These are phyloP conservation scores for Xerocomellus chrysenteron DNA, from an alignment of 768 basidiomycete genomes.

Conservation along the genomic window DNA sequence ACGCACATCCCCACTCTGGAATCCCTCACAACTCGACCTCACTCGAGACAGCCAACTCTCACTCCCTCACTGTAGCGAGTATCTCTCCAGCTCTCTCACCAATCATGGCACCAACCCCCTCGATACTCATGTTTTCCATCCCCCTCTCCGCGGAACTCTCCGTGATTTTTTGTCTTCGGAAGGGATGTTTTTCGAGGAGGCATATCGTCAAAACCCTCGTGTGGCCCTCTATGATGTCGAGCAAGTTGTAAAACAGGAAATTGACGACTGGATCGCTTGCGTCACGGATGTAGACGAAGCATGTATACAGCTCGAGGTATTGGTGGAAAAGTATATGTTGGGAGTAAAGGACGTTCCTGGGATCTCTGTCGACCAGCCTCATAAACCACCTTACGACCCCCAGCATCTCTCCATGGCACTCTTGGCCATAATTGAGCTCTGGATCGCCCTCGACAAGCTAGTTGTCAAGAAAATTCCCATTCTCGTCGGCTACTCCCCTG, in stretches of 20 bases:
- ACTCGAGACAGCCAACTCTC: background rate
- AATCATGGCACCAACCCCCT: too few species aligned
- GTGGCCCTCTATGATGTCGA: background rate
- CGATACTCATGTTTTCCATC: background rate
- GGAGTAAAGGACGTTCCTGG: too few species aligned
- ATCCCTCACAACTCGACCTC: background rate
- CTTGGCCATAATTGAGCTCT: too few species aligned
- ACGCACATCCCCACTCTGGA: background rate
- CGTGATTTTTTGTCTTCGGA: background rate
- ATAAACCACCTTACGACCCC: too few species aligned
- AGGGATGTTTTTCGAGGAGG: background rate
- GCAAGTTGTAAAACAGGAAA: background rate
- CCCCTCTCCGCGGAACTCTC: background rate
- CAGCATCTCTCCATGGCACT: too few species aligned
- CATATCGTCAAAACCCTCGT: background rate
- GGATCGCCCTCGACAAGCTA: too few species aligned
- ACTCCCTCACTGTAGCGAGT: background rate
- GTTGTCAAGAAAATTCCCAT: too few species aligned
- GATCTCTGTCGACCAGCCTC: too few species aligned
- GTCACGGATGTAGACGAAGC: too few species aligned
- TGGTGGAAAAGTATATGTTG: background rate
- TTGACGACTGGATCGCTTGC: background rate
- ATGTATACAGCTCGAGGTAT: background rate
- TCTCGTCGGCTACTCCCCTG: too few species aligned
- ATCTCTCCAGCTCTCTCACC: background rate